Conservation (phyloP, 208 protist genomes). For the Trypanosoma grayi region DNA sequence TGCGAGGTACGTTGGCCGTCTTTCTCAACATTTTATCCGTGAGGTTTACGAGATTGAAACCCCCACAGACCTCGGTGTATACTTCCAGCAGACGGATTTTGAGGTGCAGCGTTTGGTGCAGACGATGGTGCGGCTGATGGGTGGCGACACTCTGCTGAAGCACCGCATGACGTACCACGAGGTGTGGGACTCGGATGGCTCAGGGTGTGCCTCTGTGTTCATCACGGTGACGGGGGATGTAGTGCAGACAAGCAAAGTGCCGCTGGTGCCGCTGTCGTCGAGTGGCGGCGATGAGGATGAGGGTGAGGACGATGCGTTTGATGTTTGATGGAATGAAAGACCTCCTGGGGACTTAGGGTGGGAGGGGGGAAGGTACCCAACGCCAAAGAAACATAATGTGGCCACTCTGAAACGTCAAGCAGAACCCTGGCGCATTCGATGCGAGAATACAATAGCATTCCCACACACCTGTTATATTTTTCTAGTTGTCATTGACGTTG, state of each 20-base stretch:
- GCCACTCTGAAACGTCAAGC: no score
- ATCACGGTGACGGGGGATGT: conserved; percentile 87
- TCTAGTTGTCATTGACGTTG: no score
- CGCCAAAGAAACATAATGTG: no score
- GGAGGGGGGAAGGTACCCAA: no score
- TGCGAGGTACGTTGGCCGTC: conserved; percentile 78
- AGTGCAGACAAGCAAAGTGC: conserved; percentile 43
- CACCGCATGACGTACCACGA: conserved; percentile 84
- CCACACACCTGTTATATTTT: no score
- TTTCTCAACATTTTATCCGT: conserved; percentile 92
- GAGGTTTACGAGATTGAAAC: conserved; percentile 60
- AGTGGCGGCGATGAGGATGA: background rate
- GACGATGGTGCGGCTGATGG: conserved; percentile 73
- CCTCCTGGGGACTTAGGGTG: no score
- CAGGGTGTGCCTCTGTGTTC: conserved; percentile 71
- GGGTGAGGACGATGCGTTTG: background rate
- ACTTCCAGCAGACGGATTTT: conserved; percentile 72
- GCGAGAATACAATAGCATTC: no score
- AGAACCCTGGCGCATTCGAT: no score
- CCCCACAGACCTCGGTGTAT: conserved; percentile 46
- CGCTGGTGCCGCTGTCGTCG: conserved; percentile 3
- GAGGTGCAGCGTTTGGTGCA: conserved; percentile 80
- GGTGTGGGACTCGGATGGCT: conserved; percentile 77
- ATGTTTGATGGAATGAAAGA: no score
- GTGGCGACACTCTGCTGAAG: conserved; percentile 85